phyloP scores from a whole-genome alignment of 164 flowering plant species.

The Hamamelis virginiana region DNA sequence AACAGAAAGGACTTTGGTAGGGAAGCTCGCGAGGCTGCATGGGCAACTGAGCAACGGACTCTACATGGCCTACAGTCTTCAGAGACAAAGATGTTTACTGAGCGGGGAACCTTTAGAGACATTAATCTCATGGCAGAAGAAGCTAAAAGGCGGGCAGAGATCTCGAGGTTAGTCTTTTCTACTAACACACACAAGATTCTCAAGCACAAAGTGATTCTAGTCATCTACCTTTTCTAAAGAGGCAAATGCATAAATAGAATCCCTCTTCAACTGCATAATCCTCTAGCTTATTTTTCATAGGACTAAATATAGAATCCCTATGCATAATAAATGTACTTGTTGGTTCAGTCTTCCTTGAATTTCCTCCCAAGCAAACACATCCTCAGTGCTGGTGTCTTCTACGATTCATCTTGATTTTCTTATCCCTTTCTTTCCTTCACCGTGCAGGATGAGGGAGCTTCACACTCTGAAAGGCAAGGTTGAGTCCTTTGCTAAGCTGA shows the following conservation, averaged over 20 bases:
- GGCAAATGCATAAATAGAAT: too few species aligned
- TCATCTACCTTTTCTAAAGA: too few species aligned
- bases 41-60: constrained; percentile 70
- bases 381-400: too few species aligned
- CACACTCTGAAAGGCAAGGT: constrained; percentile 77
- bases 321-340: too few species aligned
- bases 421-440: neutral
- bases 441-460: constrained; percentile 61
- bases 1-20: constrained; percentile 64
- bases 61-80: constrained; percentile 57
- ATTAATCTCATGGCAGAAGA: constrained; percentile 70
- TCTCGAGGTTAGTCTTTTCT: constrained; percentile 56
- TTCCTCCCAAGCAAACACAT: too few species aligned
- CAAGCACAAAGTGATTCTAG: neutral
- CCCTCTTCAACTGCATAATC: too few species aligned
- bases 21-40: constrained; percentile 70
- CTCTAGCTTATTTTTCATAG: too few species aligned
- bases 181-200: neutral
- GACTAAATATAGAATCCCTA: too few species aligned
- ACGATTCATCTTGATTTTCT: neutral
- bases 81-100: constrained; percentile 35
- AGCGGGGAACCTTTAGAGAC: constrained; percentile 43
- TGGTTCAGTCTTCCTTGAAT: too few species aligned
- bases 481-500: constrained; percentile 63
- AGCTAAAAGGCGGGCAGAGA: constrained; percentile 77